Conservation (phyloP, 2,329 filamentous ascomycete genomes). For the Pyricularia sp. region DNA sequence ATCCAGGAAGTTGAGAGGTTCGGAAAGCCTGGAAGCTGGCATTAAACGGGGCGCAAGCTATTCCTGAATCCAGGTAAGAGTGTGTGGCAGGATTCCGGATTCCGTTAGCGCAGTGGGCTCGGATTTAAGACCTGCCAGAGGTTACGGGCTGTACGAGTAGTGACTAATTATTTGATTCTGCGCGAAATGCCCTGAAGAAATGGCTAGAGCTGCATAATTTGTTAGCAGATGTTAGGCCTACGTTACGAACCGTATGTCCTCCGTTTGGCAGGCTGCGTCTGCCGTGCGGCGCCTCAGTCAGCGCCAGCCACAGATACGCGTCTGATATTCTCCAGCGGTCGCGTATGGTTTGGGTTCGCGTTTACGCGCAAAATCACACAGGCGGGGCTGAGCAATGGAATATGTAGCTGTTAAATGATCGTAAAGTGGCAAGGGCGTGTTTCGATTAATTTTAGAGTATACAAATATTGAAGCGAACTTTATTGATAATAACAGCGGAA, state of each 20-base stretch:
- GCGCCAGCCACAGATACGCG: background rate
- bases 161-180: background rate
- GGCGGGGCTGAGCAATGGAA: background rate
- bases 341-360: background rate
- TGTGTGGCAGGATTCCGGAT: background rate
- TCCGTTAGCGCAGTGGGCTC: background rate
- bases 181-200: background rate
- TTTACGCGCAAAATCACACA: background rate
- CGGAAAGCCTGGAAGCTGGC: background rate
- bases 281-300: too few relatives aligned
- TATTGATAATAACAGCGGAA: background rate
- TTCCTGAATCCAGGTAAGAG: background rate
- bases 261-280: background rate
- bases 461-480: background rate
- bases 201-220: background rate
- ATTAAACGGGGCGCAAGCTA: background rate
- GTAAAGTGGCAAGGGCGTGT: background rate
- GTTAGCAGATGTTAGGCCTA: background rate
- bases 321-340: background rate
- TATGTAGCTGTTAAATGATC: background rate
- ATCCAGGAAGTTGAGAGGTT: background rate
- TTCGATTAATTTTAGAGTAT: background rate
- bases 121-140: background rate
- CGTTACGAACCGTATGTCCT: background rate
- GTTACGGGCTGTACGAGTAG: background rate